A percentile compares a stretch with the other conserved stretches of the same genome.
Conservation (phyloP, 2,329 filamentous ascomycete species). For the Macrophomina phaseolina region DNA sequence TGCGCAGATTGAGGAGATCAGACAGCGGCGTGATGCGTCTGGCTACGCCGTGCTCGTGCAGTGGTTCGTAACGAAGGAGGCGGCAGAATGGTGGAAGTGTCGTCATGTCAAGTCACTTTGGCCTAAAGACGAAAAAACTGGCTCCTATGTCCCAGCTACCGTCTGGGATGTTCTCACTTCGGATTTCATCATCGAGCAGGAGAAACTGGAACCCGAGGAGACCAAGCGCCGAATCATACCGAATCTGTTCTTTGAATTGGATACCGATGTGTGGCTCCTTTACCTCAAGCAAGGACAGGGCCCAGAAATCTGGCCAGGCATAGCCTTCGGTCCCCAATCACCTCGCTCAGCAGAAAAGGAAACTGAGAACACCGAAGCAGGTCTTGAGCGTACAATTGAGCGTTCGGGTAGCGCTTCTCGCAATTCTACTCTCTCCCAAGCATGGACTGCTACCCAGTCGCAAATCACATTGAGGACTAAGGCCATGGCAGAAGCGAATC, state of each 20-base stretch:
- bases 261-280: neutral
- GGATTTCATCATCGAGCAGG: neutral
- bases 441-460: neutral
- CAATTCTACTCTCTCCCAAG: neutral
- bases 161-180: constrained; percentile 19
- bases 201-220: constrained; percentile 7
- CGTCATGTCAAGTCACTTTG: constrained; percentile 1
- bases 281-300: constrained; percentile 11
- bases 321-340: constrained; percentile 1
- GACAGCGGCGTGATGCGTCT: neutral
- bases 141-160: neutral
- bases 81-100: constrained; percentile 17
- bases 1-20: constrained; percentile 9
- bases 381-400: neutral
- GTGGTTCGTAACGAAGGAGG: constrained; percentile 21
- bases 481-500: neutral
- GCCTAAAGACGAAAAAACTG: constrained; percentile 10
- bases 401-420: neutral
- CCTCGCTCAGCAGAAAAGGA: neutral
- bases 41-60: constrained; percentile 17
- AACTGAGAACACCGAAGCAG: neutral
- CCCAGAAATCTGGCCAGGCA: neutral
- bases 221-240: neutral
- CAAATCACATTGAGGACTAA: neutral
- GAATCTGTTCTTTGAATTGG: constrained; percentile 9